Base-by-base conservation (phyloP, 2,329 filamentous ascomycete genomes). In the Monilinia aucupariae region DNA sequence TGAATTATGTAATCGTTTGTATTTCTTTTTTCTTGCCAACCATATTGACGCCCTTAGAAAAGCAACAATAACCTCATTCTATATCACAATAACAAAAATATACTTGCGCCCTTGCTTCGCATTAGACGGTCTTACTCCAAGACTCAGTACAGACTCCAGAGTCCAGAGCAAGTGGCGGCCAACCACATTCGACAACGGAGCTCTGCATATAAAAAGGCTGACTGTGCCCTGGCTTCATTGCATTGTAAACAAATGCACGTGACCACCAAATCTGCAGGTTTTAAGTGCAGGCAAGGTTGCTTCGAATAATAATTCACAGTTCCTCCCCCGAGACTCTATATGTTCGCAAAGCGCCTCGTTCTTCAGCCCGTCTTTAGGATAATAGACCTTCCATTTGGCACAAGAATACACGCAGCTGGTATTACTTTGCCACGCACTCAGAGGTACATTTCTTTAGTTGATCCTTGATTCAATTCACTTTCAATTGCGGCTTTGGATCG, bases 401-500 rank as follows among this genome's bases (percentile, higher is more conserved):
- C 55, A 25, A 34, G 58, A 64, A 64, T 51, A 59, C 56, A 30
- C 34, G 58, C 59, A 61, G 25, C 45, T 30, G 12, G n/a, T 32
- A 34, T 39, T 51, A 64, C 61, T 54, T 56, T 66, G 52, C 50
- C 62, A 70, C 71, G 70, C 70, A 68, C 69, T 71, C 70, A 69
- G 53, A 71, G 71, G 72, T 68, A 70, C 41, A 64, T 69, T 67
- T 63, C 41, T 58, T 47, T 47, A 13, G 41, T 22, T 58, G 41
- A 34, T 41, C 45, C 27, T 55, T 61, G 30, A 55, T 30, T 50
- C 32, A 56, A 49, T 50, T 49, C 20, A 56, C 54, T 34, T 47
- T 58, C 41, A 34, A 58, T 58, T 41, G 54, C 54, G 54, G 41
- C 13, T 37, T 58, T 47, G 54, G 10, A 34, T 47, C 54, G 30